Evolutionary conservation across 495 filamentous ascomycete species (phyloP), one percentile per base, ranked within the genome.

Genomic region (Apodospora peruviana): DNA sequence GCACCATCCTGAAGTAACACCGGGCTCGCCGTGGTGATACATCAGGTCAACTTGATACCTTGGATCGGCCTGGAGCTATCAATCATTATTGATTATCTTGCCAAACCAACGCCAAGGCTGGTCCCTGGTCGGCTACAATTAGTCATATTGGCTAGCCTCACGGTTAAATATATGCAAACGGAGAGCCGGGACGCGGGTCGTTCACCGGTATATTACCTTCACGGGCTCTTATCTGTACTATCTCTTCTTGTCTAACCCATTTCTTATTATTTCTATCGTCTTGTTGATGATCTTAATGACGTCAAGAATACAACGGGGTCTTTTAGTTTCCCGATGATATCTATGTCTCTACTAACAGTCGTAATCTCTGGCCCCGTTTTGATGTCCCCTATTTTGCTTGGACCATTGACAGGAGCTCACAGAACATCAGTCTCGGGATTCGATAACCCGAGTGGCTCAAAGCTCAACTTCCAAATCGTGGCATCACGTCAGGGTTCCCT

Each of bases 141-240:
- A 40, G 35, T 16, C n/a, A 38, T 40, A 43, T 41, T 49, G 52
- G 50, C 50, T 45, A 48, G 52, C 27, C 45, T 51, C 47, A 43
- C 52, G 57, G 60, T n/a, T 59, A 61, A 61, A 61, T 55, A 43
- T 23, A 8, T 19, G 51, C 43, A 51, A 50, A 50, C 55, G 59
- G 55, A 56, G 52, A 56, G 48, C 57, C 55, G 60, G 58, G 58
- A 58, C 48, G 58, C 57, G 52, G 48, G 38, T 29, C 39, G 44
- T 38, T 52, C 48, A 50, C 42, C 49, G 50, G 40, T 60, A 50
- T 25, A 58, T 55, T 56, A 27, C 45, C 44, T 38, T 22, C 32
- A 50, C 43, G 46, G 34, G 35, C 36, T 18, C 45, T 18, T 43
- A 19, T 41, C 35, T 16, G 45, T 14, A 42, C 17, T 29, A 27